Percentiles rank a stretch among this genome's conserved stretches.
Evolutionary conservation across 2,329 filamentous ascomycete species (phyloP).

Genomic region (Coleophoma crateriformis): DNA sequence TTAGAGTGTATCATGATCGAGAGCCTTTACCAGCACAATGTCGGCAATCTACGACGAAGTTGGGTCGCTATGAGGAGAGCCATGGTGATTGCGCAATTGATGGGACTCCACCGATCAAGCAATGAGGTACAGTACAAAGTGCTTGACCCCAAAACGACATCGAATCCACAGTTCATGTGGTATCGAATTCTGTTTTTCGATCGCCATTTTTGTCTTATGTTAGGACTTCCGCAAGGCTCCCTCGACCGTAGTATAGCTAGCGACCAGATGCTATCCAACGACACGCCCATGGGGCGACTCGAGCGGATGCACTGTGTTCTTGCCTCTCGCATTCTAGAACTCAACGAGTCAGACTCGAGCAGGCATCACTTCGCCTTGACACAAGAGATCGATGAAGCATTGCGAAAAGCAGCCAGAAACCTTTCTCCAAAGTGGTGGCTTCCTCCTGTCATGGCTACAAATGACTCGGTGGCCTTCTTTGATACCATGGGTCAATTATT

Average conservation of each 20-base stretch:
- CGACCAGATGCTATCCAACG: conserved; percentile 20
- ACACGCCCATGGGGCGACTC: conserved; percentile 35
- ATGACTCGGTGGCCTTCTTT: conserved; percentile 14
- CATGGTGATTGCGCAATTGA: conserved; percentile 35
- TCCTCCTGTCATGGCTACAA: conserved; percentile 18
- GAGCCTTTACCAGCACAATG: conserved; percentile 34
- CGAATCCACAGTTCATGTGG: conserved; percentile 36
- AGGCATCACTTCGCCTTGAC: conserved; percentile 20
- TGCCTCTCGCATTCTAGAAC: conserved; percentile 31
- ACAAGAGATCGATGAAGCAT: conserved; percentile 26
- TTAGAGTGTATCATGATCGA: conserved; percentile 42
- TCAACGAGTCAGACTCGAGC: conserved; percentile 24
- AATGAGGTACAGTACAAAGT: conserved; percentile 2
- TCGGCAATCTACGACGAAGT: conserved; percentile 39
- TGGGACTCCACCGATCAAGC: conserved; percentile 20
- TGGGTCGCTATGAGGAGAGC: conserved; percentile 39
- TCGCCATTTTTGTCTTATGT: conserved; percentile 40
- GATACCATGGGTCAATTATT: conserved; percentile 27
- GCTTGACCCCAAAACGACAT: conserved; percentile 27
- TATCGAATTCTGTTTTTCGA: conserved; percentile 38
- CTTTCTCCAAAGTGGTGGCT: conserved; percentile 33
- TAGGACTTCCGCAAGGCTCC: conserved; percentile 39
- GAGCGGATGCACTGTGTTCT: conserved; percentile 37
- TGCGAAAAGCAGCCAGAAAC: conserved; percentile 24
- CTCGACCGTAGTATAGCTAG: conserved; percentile 33